Base-by-base conservation (phyloP, 805 yeast genomes). In the Kuraishia cidri region DNA sequence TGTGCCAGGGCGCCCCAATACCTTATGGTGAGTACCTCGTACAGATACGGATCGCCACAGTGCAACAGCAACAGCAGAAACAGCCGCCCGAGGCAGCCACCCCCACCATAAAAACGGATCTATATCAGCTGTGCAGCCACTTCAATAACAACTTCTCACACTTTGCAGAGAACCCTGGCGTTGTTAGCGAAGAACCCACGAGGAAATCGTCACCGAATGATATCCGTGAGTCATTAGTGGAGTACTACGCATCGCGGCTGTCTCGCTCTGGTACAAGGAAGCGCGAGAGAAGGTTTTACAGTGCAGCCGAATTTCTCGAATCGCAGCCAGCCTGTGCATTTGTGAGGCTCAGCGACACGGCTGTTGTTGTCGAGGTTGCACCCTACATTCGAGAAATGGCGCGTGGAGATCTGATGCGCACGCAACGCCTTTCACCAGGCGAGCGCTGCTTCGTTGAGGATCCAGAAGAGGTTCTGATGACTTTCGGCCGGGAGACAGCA, bases 331-430 rank as follows among this genome's bases (percentile, higher is more conserved):
- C 45, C 1, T 41, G 45, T 21, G 25, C 26, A 3, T 53, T 56
- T 29, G 37, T 34, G 4, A 40, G 46, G 5, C 24, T 46, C 6
- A 29, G 49, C 13, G 25, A 27, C 4, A 9, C 17, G 3, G 33
- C 26, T 8, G 18, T 48, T 6, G 36, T 43, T 9, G 28, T 39
- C 8, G 54, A 56, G 15, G 32, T 55, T 4, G 25, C 39, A 4
- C 58, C 58, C 2, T 37, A 44, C 13, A 46, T 55, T 13, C 41
- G 42, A 30, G 47, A 40, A 19, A 50, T 56, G 54, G 62, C 58
- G 1, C 39, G 40, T 14, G 34, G 21, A 6, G 59, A 54, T 25
- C 17, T 33, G 32, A 18, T 35, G 9, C 35, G 48, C 27, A 18
- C 37, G 6, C 35, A 38, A 14, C 12, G 29, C 29, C n/a, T n/a